Conservation (phyloP, 202 grass and related monocot species). For the Digitaria exilis region DNA sequence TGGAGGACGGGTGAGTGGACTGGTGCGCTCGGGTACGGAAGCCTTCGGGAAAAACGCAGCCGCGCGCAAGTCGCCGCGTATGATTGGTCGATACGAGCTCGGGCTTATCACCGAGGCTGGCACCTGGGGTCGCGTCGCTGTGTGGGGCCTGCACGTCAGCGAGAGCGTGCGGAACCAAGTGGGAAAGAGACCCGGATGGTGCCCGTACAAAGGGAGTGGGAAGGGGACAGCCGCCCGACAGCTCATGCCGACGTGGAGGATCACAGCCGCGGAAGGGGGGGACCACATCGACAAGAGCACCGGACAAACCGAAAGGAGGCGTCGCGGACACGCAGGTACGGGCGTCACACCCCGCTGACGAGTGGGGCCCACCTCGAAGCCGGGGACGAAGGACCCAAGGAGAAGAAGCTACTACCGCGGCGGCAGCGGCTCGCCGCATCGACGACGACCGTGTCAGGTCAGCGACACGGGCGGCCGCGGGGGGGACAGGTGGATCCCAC, state of each 20-base stretch:
- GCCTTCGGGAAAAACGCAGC: background rate
- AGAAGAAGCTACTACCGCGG: too few species aligned
- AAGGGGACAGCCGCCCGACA: too few species aligned
- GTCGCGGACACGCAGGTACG: too few species aligned
- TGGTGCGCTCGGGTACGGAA: background rate
- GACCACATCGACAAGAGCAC: too few species aligned
- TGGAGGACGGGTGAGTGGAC: background rate
- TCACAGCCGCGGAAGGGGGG: too few species aligned
- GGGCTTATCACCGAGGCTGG: fast-evolving
- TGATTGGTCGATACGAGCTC: background rate
- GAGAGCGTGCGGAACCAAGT: fast-evolving
- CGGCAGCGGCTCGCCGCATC: background rate
- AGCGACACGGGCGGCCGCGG: background rate
- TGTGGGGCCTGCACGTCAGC: background rate
- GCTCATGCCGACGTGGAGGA: too few species aligned
- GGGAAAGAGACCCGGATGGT: background rate
- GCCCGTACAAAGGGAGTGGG: too few species aligned
- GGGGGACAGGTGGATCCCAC: background rate
- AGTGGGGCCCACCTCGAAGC: background rate
- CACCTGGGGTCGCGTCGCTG: background rate
- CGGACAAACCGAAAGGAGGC: background rate
- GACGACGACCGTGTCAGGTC: background rate
- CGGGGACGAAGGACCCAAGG: too few species aligned
- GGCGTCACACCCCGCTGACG: too few species aligned
- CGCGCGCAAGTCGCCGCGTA: slow-evolving; percentile 1